Base-by-base conservation (phyloP, 306 rosid genomes). In the Citrullus mucosospermus region DNA sequence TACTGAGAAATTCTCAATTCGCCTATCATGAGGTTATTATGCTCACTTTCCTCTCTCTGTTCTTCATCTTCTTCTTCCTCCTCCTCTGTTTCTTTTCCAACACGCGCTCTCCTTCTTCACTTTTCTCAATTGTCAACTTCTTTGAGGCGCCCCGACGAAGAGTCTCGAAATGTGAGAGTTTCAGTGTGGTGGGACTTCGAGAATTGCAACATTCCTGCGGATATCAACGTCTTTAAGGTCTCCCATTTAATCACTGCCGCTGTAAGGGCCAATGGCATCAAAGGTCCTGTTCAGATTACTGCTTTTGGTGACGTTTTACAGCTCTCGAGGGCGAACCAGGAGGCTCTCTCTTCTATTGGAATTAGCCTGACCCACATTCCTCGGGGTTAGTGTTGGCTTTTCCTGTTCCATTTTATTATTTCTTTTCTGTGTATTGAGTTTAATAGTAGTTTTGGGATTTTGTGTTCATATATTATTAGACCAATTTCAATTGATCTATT, bases 181-280 rank as follows among this genome's bases (percentile, higher is more conserved):
- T 89, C 93, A 5, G 97, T 93, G 4, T 95, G 99, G 99, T 95
- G 97, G 99, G 99, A 95, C 83, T 88, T 95, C 65, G 95, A 95
- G 84, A 92, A 88, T 63, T 92, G 97, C 84, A 12, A 69, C 66
- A 57, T 91, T 1, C 97, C 99, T 6, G 9, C 15, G 0, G 89
- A 81, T 0, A 78, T 81, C 25, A 88, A 87, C 43, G 83, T 83
- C 17, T 83, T 80, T 78, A 91, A 77, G 79, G 77, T 91, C 11
- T 80, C 92, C 1, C 85, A 82, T 16, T 36, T 81, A 5, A 85
- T 95, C 63, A 84, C 90, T 5, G 81, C 86, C 1, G 99, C 97
- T 6, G 79, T 92, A 2, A 88, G 97, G 81, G 56, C 88, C 41
- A 95, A 85, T 72, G 97, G 99, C 8, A 95, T 95, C 14, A 92